Evolutionary conservation across 768 basidiomycete genomes (phyloP).

Genomic region (Leccinum arenicola): DNA sequence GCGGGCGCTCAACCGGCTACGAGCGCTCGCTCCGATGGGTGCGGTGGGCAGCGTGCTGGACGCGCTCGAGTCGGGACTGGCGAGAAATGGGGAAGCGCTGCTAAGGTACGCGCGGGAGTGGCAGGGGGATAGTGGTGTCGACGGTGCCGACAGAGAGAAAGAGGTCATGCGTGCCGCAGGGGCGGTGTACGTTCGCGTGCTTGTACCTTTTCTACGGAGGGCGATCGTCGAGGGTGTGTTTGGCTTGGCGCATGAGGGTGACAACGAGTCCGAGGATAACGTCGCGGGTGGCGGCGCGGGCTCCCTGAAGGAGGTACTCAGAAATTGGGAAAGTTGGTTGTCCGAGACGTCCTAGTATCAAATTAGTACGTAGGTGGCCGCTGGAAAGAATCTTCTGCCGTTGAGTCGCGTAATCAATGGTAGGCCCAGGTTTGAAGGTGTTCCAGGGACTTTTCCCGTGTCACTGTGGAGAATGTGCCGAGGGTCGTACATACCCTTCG

Average conservation of each 20-base stretch:
- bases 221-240: constrained; percentile 79
- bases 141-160: constrained; percentile 17
- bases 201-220: constrained; percentile 69
- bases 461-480: not conserved
- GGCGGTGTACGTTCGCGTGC: constrained; percentile 53
- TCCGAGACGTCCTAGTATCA: constrained; percentile 4
- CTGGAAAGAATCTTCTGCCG: not conserved
- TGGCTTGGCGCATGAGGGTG: constrained; percentile 33
- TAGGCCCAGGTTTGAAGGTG: not conserved
- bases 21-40: constrained; percentile 71
- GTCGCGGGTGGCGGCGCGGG: not conserved
- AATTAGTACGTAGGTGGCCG: not conserved
- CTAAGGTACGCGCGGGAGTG: constrained; percentile 42
- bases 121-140: constrained; percentile 30
- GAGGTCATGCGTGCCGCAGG: constrained; percentile 48
- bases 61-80: constrained; percentile 53
- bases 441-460: not conserved
- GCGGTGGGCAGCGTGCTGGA: constrained; percentile 49
- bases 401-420: not conserved
- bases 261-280: not conserved
- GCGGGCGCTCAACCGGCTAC: constrained; percentile 72
- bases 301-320: constrained; percentile 10
- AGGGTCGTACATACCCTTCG: not conserved
- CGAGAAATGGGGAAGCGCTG: constrained; percentile 43
- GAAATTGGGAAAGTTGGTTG: constrained; percentile 32